These are phyloP conservation scores for Brassica rapa DNA, from an alignment of 345 rosid species.

Conservation along the genomic window DNA sequence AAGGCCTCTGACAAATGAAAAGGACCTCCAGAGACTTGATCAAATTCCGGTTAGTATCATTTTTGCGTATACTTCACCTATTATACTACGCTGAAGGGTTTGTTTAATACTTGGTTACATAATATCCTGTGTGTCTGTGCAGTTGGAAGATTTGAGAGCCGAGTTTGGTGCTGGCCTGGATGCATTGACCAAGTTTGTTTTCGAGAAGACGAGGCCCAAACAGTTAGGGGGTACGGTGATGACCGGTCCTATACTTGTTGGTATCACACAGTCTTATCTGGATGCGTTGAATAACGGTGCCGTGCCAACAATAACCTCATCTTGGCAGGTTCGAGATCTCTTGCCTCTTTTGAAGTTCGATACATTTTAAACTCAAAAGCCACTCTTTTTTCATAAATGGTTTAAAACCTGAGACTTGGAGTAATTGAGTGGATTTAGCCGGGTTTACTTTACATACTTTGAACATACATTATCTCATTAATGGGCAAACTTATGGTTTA, in stretches of 20 bases:
- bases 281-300: constrained; percentile 97
- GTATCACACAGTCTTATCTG: constrained; percentile 83
- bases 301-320: constrained; percentile 92
- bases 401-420: not conserved
- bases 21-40: constrained; percentile 87
- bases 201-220: constrained; percentile 97
- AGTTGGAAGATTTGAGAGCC: constrained; percentile 80
- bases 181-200: constrained; percentile 90
- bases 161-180: constrained; percentile 88
- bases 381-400: not conserved
- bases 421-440: not conserved
- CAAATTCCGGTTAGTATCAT: constrained; percentile 69
- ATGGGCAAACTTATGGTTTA: not conserved
- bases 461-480: constrained; percentile 4
- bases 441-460: not conserved
- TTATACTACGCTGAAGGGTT: not conserved
- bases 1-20: constrained; percentile 86
- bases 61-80: not conserved
- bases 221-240: constrained; percentile 84
- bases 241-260: constrained; percentile 95
- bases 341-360: constrained; percentile 8
- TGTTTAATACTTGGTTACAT: constrained; percentile 1
- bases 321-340: constrained; percentile 84
- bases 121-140: constrained; percentile 28
- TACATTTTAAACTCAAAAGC: not conserved